Evolutionary conservation across 345 rosid species (phyloP), one percentile per base, ranked within the genome.

Genomic region (Citrus reticulata): DNA sequence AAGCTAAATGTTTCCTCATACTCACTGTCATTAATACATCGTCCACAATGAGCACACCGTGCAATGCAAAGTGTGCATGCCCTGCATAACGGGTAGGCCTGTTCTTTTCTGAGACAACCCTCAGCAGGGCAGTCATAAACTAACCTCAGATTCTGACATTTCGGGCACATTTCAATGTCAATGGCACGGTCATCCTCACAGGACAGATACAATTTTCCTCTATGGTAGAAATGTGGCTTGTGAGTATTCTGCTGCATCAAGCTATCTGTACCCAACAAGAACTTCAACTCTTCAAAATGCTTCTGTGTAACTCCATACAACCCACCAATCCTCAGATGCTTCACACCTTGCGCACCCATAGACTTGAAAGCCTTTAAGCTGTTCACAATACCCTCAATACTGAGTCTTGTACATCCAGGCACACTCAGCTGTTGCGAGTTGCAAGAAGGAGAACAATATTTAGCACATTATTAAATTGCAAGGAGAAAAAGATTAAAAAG

Each of bases 111-210:
- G 82, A 83, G 90, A 83, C 99, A 96, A 71, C 83, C 86, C 80
- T 94, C 92, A 0, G 88, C 91, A 27, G 99, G 97, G 79, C 99
- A 96, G 78, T 94, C 99, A 87, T 91, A 96, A 11, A 96, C 90
- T 65, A 96, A 82, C 89, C 91, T 89, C 72, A 85, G 83, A 68
- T 89, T 89, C 83, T 84, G 89, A 86, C 99, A 96, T 81, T 85
- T 88, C 0, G 98, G 99, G 79, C 99, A 96, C 83, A 83, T 83
- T 87, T 96, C 99, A 75, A 96, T 91, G 77, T 96, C 99, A 70
- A 96, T 82, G 24, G 81, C 81, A 77, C 90, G 87, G 72, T 91
- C 94, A 81, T 94, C 98, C 25, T 93, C 95, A 79, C 88, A 88
- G 13, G 94, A 87, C 61, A 90, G 72, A 81, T 90, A 90, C 37